Evolutionary conservation across 495 filamentous ascomycete species (phyloP).

Genomic region (Neurospora cerealis): DNA sequence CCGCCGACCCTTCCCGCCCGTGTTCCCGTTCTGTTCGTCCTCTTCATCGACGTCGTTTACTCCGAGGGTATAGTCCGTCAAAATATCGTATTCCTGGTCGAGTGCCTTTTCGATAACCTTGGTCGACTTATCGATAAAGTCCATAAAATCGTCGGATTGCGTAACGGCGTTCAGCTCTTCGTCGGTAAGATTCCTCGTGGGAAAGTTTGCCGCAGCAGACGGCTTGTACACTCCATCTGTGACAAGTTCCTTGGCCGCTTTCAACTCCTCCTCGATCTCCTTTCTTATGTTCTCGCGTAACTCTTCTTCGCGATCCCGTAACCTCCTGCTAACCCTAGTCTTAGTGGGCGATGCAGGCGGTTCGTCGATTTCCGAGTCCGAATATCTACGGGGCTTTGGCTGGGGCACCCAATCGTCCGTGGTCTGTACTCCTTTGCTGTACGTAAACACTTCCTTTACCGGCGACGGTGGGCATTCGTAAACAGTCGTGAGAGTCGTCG

Average conservation of each 20-base stretch:
- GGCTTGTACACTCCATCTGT: constrained; percentile 41
- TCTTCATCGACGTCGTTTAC: constrained; percentile 65
- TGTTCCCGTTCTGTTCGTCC: constrained; percentile 66
- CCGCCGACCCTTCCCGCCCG: constrained; percentile 62
- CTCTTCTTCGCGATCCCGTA: constrained; percentile 76
- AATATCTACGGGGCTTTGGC: constrained; percentile 32
- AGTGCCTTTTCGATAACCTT: constrained; percentile 96
- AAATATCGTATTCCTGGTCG: constrained; percentile 85
- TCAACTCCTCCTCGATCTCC: constrained; percentile 90
- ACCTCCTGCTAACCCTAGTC: constrained; percentile 56
- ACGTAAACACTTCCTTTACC: constrained; percentile 73
- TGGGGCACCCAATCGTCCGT: constrained; percentile 54
- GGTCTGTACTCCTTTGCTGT: constrained; percentile 94
- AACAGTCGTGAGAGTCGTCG: constrained; percentile 57
- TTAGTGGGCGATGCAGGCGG: constrained; percentile 47
- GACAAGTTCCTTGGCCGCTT: constrained; percentile 49
- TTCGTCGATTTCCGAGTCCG: constrained; percentile 50
- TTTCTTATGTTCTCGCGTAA: constrained; percentile 70
- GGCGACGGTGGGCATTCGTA: constrained; percentile 67
- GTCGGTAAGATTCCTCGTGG: constrained; percentile 65
- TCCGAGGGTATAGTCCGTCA: constrained; percentile 85
- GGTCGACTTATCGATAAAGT: constrained; percentile 89
- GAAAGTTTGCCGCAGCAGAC: constrained; percentile 49
- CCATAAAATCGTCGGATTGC: constrained; percentile 85
- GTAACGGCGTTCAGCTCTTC: constrained; percentile 88